Evolutionary conservation across 768 basidiomycete species (phyloP), one percentile per base, ranked within the genome.

Genomic region (Suillus fuscotomentosus): DNA sequence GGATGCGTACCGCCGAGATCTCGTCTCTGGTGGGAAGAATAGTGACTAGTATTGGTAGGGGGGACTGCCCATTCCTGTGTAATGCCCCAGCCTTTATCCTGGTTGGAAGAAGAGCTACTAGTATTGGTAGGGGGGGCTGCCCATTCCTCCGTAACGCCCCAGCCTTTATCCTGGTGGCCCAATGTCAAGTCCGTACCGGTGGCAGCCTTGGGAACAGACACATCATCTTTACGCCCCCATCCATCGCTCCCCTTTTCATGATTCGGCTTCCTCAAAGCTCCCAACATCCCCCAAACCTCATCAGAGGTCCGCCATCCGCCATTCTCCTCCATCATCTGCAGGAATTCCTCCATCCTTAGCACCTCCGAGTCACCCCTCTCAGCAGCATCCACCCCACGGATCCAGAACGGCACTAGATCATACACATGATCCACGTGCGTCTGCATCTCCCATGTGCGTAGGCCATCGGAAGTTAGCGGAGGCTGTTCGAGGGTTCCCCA

Each of bases 321-420:
- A 56, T 70, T 69, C 0, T 71, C 75, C 57, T 79, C 78, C 70
- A 83, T 72, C 63, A 72, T 70, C 53, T 82, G 78, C 31, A 84
- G 72, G 68, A 85, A 85, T 7, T 80, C 77, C 65, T 82, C 83
- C 72, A 84, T 65, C 31, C 72, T 76, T 39, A 79, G 70, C 51
- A 79, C 75, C 48, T 81, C 27, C 27, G 27, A 27, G 27, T 27
- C 77, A 5, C 82, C 84, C 17, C 76, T 75, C 73, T 80, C 77
- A 24, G 82, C 85, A 2, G 82, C 84, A 55, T 79, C 75, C 6
- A 87, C 74, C 0, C 80, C 83, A 14, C 78, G 72, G 51, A 78
- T 77, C 86, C 86, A 87, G 71, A 85, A 86, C 3, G 82, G 81
- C 41, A 87, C 79, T 67, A 84, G 68, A 69, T 85, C 83, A 43